Percentiles rank a stretch among this genome's conserved stretches.
Conservation (phyloP, 202 grass and related monocot genomes). For the Schoenoplectus tabernaemontani region DNA sequence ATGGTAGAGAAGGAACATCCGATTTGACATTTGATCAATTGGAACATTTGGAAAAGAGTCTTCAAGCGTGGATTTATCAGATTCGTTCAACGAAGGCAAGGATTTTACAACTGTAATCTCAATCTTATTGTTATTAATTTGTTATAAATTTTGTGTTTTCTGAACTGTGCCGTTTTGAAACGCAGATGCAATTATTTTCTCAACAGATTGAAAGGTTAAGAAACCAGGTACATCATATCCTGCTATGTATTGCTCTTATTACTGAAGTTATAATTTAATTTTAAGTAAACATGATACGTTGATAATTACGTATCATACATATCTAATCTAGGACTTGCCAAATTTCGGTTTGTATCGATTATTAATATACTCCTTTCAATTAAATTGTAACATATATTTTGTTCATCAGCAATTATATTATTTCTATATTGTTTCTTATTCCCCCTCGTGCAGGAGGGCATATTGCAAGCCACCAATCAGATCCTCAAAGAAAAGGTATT, state of each 20-base stretch:
- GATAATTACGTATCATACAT: background rate
- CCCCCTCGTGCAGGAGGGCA: slow-evolving; percentile 50
- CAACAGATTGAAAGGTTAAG: slow-evolving; percentile 61
- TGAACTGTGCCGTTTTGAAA: slow-evolving; percentile 2
- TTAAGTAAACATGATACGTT: background rate
- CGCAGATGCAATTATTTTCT: slow-evolving; percentile 77
- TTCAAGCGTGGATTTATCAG: slow-evolving; percentile 58
- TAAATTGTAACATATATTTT: background rate
- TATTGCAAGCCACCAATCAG: slow-evolving; percentile 55
- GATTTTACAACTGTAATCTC: background rate
- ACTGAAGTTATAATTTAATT: background rate
- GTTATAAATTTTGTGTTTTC: background rate
- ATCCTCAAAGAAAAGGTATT: slow-evolving; percentile 76
- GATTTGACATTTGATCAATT: slow-evolving; percentile 67
- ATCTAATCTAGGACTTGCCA: background rate
- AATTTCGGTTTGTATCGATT: background rate
- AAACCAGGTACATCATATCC: slow-evolving; percentile 44
- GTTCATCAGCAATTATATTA: background rate
- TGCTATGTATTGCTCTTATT: background rate
- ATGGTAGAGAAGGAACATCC: slow-evolving; percentile 34
- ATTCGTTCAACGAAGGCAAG: slow-evolving; percentile 47
- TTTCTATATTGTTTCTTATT: background rate
- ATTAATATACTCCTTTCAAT: background rate
- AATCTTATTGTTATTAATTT: background rate
- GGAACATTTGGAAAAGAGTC: slow-evolving; percentile 61